These are phyloP conservation scores for Pichia sp. DNA, from an alignment of 1,139 yeast species.

Conservation along the genomic window DNA sequence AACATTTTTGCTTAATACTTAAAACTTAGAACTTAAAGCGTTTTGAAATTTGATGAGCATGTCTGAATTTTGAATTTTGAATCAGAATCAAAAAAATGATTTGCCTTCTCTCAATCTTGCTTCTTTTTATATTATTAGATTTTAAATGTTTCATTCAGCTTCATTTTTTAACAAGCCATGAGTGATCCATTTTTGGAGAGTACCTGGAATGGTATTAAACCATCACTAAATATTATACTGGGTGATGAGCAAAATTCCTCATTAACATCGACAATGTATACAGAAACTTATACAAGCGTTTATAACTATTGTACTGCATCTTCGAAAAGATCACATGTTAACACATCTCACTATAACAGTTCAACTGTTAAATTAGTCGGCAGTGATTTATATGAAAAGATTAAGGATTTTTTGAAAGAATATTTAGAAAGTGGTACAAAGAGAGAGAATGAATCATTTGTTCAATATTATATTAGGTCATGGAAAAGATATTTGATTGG, in stretches of 20 bases:
- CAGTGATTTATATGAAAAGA: conserved; percentile 74
- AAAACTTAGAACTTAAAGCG: too few species aligned
- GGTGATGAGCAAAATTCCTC: conserved; percentile 64
- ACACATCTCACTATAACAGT: conserved; percentile 25
- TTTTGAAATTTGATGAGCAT: background rate
- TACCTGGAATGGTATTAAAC: conserved; percentile 73
- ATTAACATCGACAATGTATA: conserved; percentile 65
- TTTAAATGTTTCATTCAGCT: background rate
- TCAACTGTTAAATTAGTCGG: conserved; percentile 56
- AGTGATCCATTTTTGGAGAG: conserved; percentile 39
- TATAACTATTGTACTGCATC: conserved; percentile 91
- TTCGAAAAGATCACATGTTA: conserved; percentile 34
- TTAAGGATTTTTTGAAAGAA: conserved; percentile 56
- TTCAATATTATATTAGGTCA: conserved; percentile 77
- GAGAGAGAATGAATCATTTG: conserved; percentile 57
- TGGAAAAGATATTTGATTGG: conserved; percentile 92
- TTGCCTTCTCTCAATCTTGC: background rate
- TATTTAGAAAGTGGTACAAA: conserved; percentile 50
- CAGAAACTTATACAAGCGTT: conserved; percentile 69
- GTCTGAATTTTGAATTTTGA: background rate
- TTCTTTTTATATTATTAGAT: background rate
- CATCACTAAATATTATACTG: conserved; percentile 62
- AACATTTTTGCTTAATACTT: background rate
- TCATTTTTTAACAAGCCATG: background rate
- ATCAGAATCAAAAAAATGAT: background rate